These are phyloP conservation scores for Volutella citrinella DNA, from an alignment of 2,329 filamentous ascomycete genomes.

Conservation along the genomic window DNA sequence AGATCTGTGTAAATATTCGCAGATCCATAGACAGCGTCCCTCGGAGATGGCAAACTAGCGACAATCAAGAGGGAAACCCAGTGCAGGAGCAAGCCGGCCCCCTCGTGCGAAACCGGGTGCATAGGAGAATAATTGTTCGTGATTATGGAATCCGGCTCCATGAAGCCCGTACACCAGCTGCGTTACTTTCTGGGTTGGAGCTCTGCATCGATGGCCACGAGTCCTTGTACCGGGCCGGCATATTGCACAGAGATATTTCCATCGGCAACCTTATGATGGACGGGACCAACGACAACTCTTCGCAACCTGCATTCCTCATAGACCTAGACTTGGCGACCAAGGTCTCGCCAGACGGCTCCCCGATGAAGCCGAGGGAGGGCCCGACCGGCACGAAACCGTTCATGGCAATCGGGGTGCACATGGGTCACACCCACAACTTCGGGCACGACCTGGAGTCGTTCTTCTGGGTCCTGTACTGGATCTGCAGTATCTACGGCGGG, in stretches of 20 bases:
- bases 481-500: neutral
- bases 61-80: neutral
- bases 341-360: neutral
- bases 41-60: neutral
- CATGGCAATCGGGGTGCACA: neutral
- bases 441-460: neutral
- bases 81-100: neutral
- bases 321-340: neutral
- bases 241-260: neutral
- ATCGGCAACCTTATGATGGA: neutral
- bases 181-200: neutral
- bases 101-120: neutral
- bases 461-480: neutral
- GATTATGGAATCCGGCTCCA: neutral
- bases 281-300: neutral
- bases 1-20: neutral
- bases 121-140: neutral
- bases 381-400: neutral
- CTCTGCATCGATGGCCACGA: neutral
- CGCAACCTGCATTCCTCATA: neutral
- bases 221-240: neutral
- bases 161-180: neutral
- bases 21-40: neutral
- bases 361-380: neutral
- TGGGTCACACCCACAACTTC: neutral